phyloP scores from a whole-genome alignment of 208 protist genomes.

The Endotrypanum monterogeii region DNA sequence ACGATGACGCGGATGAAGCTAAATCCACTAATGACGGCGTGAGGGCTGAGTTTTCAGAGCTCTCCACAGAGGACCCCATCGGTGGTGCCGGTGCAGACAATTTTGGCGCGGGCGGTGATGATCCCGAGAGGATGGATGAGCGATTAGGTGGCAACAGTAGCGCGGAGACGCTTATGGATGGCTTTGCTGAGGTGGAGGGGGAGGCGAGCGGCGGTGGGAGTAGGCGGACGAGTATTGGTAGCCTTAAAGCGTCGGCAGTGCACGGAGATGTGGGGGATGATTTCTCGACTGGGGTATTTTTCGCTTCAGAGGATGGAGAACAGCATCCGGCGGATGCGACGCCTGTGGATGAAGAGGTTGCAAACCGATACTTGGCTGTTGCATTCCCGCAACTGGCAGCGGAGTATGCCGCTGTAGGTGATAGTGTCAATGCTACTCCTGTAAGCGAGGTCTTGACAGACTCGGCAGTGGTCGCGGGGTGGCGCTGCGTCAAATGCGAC shows the following conservation, averaged over 20 bases:
- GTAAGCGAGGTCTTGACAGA: constrained; percentile 47
- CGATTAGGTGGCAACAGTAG: neutral
- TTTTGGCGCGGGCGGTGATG: neutral
- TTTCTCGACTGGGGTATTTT: neutral
- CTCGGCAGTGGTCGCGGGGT: constrained; percentile 48
- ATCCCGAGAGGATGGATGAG: neutral
- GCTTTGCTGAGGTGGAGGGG: neutral
- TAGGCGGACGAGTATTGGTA: neutral
- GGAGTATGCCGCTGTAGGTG: constrained; percentile 57
- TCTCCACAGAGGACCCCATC: constrained; percentile 1
- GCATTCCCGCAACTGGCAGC: constrained; percentile 59
- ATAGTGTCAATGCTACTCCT: constrained; percentile 31
- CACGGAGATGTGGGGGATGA: neutral
- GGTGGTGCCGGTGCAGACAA: neutral
- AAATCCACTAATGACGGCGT: neutral
- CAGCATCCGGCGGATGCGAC: neutral
- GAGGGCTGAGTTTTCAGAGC: neutral
- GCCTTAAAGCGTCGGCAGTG: neutral
- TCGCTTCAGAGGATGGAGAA: neutral
- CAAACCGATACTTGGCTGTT: constrained; percentile 52
- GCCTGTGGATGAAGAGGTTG: constrained; percentile 7
- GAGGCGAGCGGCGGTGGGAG: neutral
- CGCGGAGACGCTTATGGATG: constrained; percentile 1
- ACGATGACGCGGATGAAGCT: neutral
- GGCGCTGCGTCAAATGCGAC: constrained; percentile 62